Evolutionary conservation across 2,329 filamentous ascomycete species (phyloP).

Genomic region (Cladosporium halotolerans): DNA sequence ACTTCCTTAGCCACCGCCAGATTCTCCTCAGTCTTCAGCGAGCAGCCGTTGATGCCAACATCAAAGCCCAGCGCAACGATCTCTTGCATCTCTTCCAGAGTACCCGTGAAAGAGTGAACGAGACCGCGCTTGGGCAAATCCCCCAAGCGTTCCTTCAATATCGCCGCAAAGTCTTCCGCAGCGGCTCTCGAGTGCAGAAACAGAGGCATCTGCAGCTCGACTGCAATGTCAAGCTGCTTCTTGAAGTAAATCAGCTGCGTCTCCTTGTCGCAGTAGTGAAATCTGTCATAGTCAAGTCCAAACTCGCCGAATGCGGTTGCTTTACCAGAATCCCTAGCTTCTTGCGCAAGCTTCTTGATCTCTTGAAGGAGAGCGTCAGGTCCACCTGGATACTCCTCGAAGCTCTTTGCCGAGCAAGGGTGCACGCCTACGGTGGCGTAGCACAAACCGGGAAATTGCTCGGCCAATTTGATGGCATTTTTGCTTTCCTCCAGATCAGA

Average conservation of each 20-base stretch:
- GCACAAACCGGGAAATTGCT: constrained; percentile 68
- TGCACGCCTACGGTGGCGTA: constrained; percentile 92
- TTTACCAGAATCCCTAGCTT: constrained; percentile 52
- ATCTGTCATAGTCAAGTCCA: constrained; percentile 89
- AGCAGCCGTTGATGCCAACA: constrained; percentile 94
- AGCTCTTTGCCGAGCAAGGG: constrained; percentile 77
- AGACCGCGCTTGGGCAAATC: constrained; percentile 65
- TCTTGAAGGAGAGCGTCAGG: constrained; percentile 48
- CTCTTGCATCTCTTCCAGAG: constrained; percentile 73
- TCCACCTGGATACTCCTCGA: constrained; percentile 59
- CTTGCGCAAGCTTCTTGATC: constrained; percentile 58
- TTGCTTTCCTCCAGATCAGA: constrained; percentile 75
- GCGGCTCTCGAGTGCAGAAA: constrained; percentile 91
- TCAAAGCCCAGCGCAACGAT: constrained; percentile 76
- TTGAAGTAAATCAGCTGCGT: constrained; percentile 81
- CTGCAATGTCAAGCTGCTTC: constrained; percentile 71
- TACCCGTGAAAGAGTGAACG: constrained; percentile 93
- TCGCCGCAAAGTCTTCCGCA: constrained; percentile 70
- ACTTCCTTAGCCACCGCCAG: constrained; percentile 75
- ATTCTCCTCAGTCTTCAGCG: constrained; percentile 90
- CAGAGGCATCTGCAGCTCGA: constrained; percentile 71
- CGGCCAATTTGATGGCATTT: constrained; percentile 66
- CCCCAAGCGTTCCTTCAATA: constrained; percentile 52
- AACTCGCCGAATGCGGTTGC: constrained; percentile 87
- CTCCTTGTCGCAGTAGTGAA: constrained; percentile 72